These are phyloP conservation scores for Pestalotiopsis sp. DNA, from an alignment of 2,329 filamentous ascomycete species.

Conservation along the genomic window DNA sequence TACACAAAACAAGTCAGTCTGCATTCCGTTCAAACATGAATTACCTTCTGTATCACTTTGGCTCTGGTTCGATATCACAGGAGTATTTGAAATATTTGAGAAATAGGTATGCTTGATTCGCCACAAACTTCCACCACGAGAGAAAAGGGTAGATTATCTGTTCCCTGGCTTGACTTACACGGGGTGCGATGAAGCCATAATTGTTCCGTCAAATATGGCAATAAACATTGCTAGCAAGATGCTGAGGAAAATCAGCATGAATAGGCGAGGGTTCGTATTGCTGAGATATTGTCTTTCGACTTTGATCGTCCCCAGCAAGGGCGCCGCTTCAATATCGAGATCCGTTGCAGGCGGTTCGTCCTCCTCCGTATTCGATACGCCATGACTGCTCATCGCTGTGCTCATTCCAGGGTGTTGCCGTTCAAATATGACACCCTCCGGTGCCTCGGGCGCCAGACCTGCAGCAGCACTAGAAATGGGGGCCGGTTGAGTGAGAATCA, in stretches of 20 bases:
- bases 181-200: conserved; percentile 82
- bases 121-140: background rate
- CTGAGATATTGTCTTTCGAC: conserved; percentile 40
- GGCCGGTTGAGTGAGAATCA: background rate
- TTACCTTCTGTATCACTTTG: background rate
- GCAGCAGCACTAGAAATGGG: background rate
- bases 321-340: background rate
- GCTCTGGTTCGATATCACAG: background rate
- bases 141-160: background rate
- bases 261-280: conserved; percentile 49
- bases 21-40: background rate
- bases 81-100: background rate
- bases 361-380: background rate
- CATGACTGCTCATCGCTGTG: background rate
- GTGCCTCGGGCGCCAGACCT: background rate
- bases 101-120: background rate
- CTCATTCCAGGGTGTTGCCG: background rate
- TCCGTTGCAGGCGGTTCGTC: background rate
- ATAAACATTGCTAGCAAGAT: conserved; percentile 62
- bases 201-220: conserved; percentile 72
- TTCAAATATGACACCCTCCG: background rate
- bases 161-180: conserved; percentile 39
- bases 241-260: conserved; percentile 65
- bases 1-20: background rate
- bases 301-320: conserved; percentile 1